Evolutionary conservation across 202 grass and related monocot species (phyloP).

Genomic region (Schoenoplectus triqueter): DNA sequence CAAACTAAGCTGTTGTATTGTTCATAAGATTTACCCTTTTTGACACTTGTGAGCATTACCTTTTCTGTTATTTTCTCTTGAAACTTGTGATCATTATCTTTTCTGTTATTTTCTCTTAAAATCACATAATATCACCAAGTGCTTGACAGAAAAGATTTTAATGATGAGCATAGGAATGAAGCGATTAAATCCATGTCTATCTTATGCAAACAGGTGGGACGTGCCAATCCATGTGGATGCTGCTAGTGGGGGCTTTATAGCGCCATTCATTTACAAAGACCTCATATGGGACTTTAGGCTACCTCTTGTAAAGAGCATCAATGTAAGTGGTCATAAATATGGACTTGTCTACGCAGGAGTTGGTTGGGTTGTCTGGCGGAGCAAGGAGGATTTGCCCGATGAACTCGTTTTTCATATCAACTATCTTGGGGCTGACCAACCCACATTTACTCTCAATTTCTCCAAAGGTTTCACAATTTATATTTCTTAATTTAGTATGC

Average conservation of each 20-base stretch:
- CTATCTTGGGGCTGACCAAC: slow-evolving; percentile 86
- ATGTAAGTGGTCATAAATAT: slow-evolving; percentile 94
- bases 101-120: not conserved
- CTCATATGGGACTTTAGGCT: slow-evolving; percentile 91
- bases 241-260: slow-evolving; percentile 93
- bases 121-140: not conserved
- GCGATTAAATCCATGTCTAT: not conserved
- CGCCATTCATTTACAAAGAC: slow-evolving; percentile 78
- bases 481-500: not conserved
- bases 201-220: slow-evolving; percentile 56
- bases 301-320: slow-evolving; percentile 90
- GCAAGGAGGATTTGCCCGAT: slow-evolving; percentile 86
- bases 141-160: not conserved
- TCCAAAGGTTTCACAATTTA: slow-evolving; percentile 63
- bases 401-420: slow-evolving; percentile 98
- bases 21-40: slow-evolving; percentile 2
- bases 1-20: not conserved
- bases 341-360: slow-evolving; percentile 88
- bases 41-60: not conserved
- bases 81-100: too few relatives aligned
- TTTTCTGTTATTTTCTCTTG: not conserved
- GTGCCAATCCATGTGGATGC: slow-evolving; percentile 93
- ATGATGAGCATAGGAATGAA: not conserved
- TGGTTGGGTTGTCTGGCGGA: slow-evolving; percentile 92
- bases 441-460: slow-evolving; percentile 95